phyloP scores from a whole-genome alignment of 345 rosid species.

The Camelina hispida region DNA sequence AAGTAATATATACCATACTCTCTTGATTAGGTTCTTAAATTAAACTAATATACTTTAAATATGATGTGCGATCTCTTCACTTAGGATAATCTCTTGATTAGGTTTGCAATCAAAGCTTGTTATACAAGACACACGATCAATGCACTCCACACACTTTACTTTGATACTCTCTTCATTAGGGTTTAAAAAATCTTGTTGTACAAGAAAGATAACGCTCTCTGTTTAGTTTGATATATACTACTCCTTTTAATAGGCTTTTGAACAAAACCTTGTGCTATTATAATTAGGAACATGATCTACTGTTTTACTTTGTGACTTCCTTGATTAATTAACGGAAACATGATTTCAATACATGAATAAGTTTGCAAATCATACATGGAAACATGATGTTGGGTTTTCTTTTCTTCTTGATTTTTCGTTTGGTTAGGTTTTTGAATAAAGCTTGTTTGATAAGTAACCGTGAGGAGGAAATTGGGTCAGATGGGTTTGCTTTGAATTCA shows the following conservation, averaged over 20 bases:
- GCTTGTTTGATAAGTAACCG: constrained; percentile 64
- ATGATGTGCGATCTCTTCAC: constrained; percentile 1
- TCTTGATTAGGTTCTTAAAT: background rate
- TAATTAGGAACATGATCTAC: background rate
- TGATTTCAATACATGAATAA: too few species aligned
- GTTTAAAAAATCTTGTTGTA: constrained; percentile 41
- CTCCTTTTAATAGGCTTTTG: constrained; percentile 37
- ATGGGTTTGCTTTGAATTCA: constrained; percentile 68
- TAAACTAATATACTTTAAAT: background rate
- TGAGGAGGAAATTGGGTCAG: constrained; percentile 53
- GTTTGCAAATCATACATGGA: background rate
- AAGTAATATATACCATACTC: constrained; percentile 12
- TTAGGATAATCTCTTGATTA: constrained; percentile 3
- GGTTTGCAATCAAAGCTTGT: constrained; percentile 54
- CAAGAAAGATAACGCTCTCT: background rate
- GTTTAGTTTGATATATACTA: background rate
- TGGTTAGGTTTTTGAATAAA: constrained; percentile 69
- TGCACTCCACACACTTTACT: background rate
- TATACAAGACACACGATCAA: constrained; percentile 3
- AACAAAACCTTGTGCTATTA: constrained; percentile 43
- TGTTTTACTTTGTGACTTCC: background rate
- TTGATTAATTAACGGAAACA: too few species aligned
- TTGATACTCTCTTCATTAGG: constrained; percentile 26
- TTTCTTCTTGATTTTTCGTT: background rate
- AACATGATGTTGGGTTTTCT: background rate